Percentiles rank a stretch among this genome's conserved stretches.
phyloP scores from a whole-genome alignment of 2,329 filamentous ascomycete species.

The Ciborinia camelliae region DNA sequence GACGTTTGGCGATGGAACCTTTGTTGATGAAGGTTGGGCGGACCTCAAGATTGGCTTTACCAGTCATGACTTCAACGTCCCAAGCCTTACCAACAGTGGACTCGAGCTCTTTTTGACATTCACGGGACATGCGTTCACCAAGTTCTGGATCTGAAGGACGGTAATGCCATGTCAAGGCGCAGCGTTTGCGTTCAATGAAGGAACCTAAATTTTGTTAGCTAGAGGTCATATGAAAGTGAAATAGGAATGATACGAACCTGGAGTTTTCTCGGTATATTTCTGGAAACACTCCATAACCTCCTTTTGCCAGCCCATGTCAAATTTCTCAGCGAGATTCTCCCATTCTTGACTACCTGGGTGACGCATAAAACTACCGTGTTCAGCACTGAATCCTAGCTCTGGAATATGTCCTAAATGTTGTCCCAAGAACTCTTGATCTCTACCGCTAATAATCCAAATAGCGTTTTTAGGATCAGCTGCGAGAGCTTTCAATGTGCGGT shows the following conservation, averaged over 20 bases:
- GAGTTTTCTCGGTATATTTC: constrained; percentile 81
- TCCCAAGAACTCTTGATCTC: constrained; percentile 86
- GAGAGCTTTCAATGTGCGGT: constrained; percentile 74
- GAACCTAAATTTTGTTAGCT: constrained; percentile 54
- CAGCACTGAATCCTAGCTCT: constrained; percentile 88
- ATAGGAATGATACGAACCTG: constrained; percentile 52
- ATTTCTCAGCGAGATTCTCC: constrained; percentile 82
- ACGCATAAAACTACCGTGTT: constrained; percentile 94
- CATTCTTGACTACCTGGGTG: constrained; percentile 73
- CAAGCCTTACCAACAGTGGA: constrained; percentile 71
- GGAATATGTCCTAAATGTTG: constrained; percentile 90
- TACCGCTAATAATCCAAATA: constrained; percentile 98
- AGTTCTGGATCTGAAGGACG: constrained; percentile 84
- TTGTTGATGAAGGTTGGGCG: constrained; percentile 98
- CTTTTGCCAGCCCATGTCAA: constrained; percentile 89
- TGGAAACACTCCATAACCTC: constrained; percentile 83
- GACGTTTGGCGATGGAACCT: constrained; percentile 84
- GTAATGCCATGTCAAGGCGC: constrained; percentile 96
- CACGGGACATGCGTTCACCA: constrained; percentile 72
- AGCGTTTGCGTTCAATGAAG: constrained; percentile 91
- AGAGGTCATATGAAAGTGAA: not conserved
- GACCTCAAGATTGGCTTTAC: constrained; percentile 95
- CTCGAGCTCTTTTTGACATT: constrained; percentile 80
- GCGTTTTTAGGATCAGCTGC: constrained; percentile 77
- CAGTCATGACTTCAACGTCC: constrained; percentile 94